Percentiles rank a stretch among this genome's conserved stretches.
Conservation (phyloP, 225 moss, liverwort and hornwort genomes). For the Polytrichum formosum region DNA sequence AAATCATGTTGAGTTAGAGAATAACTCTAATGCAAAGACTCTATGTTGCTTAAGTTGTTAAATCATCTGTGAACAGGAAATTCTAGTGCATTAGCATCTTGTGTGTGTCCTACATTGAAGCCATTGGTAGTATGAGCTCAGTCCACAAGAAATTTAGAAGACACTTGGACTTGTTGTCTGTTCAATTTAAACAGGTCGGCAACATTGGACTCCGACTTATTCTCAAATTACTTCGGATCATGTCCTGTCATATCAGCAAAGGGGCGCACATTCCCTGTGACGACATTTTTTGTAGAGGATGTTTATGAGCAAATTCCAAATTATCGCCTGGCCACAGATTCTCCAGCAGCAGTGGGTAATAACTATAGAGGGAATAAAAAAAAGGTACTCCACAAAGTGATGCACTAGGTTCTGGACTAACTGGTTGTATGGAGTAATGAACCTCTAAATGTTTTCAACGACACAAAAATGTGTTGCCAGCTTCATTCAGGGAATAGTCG, state of each 20-base stretch:
- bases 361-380: constrained; percentile 74
- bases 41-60: no score
- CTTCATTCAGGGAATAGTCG: no score
- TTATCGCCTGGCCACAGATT: constrained; percentile 92
- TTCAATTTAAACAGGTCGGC: constrained; percentile 62
- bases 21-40: no score
- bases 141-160: no score
- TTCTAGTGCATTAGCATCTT: neutral
- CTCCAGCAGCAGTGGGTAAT: constrained; percentile 83
- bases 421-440: no score
- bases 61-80: neutral
- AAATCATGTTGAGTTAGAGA: no score
- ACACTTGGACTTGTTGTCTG: no score
- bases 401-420: no score
- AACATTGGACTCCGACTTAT: constrained; percentile 88
- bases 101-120: no score
- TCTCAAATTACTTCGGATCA: constrained; percentile 79
- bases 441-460: no score
- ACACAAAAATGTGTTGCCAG: no score
- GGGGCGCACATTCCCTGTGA: constrained; percentile 95
- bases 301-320: constrained; percentile 76
- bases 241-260: constrained; percentile 90
- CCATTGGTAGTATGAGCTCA: no score
- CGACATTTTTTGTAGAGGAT: constrained; percentile 79
- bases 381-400: constrained; percentile 39